Base-by-base conservation (phyloP, 2,329 filamentous ascomycete species). In the Dactylellina drechsleri region DNA sequence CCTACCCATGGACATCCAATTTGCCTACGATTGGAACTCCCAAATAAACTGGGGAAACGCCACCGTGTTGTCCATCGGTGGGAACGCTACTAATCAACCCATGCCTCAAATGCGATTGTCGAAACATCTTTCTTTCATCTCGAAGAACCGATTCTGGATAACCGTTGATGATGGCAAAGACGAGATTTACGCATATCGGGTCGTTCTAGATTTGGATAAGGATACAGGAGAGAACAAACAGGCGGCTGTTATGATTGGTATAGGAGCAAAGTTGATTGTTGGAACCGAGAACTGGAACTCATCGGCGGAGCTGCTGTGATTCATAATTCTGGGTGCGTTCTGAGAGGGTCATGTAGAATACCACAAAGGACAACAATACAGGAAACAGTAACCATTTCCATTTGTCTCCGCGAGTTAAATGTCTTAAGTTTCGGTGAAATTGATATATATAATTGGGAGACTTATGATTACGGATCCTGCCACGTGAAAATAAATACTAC, bases 141-240 rank as follows among this genome's bases (percentile, higher is more conserved):
- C 64, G 0, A 58, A 59, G 64, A 8, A 60, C 15, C 13, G 40
- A 15, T 60, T 58, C 20, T 54, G 43, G 45, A 47, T 67, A 18
- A 58, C 53, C 3, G 18, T 67, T 23, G 23, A 67, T 15, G 52
- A 49, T 15, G 54, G 64, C 1, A 62, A 53, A 15, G 56, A 67
- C 12, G 56, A 58, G 41, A 26, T 67, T 40, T 58, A 54, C 16
- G 64, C 64, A 1, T 67, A 67, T 26, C 49, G 64, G n/a, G 64
- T 67, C 10, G 23, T 67, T 7, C 26, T 67, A 16, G 53, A 67
- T 59, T n/a, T 67, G 41, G 56, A 60, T 50, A 53, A 53, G 40
- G 54, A 67, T 8, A 53, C 43, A 4, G 53, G 47, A 15, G 52
- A 59, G 26, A 50, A 67, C 16, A 49, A 60, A 12, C 45, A 52